These are phyloP conservation scores for Neoscytalidium dimidiatum DNA, from an alignment of 2,329 filamentous ascomycete species.

Conservation along the genomic window DNA sequence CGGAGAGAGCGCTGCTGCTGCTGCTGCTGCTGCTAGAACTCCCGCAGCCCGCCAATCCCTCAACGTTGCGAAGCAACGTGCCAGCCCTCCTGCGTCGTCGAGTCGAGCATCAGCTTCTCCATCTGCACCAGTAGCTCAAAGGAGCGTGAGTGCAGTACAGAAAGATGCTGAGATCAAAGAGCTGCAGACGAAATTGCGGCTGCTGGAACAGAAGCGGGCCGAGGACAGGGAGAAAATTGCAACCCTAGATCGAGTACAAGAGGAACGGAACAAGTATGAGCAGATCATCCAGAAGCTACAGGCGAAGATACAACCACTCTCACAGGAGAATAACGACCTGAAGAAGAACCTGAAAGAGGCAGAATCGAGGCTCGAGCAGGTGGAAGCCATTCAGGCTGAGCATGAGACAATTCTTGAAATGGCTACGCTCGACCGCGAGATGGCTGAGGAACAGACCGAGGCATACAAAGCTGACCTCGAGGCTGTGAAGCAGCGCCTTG, in stretches of 20 bases:
- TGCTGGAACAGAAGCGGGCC: conserved; percentile 82
- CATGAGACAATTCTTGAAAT: conserved; percentile 84
- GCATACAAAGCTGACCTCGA: conserved; percentile 79
- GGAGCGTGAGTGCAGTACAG: conserved; percentile 5
- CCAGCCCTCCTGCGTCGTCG: conserved; percentile 22
- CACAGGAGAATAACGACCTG: conserved; percentile 75
- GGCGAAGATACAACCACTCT: conserved; percentile 81
- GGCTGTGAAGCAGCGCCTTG: conserved; percentile 69
- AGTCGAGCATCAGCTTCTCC: conserved; percentile 7
- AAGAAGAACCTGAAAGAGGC: conserved; percentile 77
- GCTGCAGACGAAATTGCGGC: conserved; percentile 80
- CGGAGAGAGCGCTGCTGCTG: neutral
- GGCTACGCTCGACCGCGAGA: conserved; percentile 86
- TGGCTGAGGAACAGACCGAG: conserved; percentile 93
- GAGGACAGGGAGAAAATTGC: conserved; percentile 88
- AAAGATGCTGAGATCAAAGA: conserved; percentile 72
- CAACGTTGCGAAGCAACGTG: neutral
- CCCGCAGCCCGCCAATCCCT: conserved; percentile 7
- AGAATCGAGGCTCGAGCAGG: conserved; percentile 65
- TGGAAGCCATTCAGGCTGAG: conserved; percentile 77
- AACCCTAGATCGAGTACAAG: conserved; percentile 71
- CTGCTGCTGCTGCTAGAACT: conserved; percentile 12
- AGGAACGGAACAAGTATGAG: conserved; percentile 77
- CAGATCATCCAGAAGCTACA: conserved; percentile 88
- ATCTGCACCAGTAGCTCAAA: conserved; percentile 12